These are phyloP conservation scores for Citrus medica DNA, from an alignment of 345 rosid genomes.

Conservation along the genomic window DNA sequence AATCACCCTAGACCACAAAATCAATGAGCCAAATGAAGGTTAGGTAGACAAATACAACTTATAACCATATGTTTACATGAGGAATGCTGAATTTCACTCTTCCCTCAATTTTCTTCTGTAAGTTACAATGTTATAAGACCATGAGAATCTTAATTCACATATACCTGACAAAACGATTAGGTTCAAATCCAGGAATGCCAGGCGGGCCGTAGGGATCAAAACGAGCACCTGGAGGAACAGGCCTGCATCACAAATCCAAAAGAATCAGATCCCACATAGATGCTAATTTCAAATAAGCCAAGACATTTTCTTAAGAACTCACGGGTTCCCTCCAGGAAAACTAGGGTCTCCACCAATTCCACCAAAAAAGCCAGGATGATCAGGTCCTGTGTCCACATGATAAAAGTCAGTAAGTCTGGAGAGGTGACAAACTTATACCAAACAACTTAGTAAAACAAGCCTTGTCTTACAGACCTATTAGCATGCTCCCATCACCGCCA, in stretches of 20 bases:
- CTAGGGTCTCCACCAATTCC: constrained; percentile 36
- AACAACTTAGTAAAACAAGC: not conserved
- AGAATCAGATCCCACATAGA: not conserved
- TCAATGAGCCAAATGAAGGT: not conserved
- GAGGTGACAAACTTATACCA: not conserved
- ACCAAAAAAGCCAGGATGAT: constrained; percentile 62
- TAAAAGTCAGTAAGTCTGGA: not conserved
- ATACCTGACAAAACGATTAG: constrained; percentile 68
- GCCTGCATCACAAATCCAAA: constrained; percentile 36
- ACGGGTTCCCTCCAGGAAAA: constrained; percentile 58
- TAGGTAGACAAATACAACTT: not conserved
- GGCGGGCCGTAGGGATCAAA: constrained; percentile 95
- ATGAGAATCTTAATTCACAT: not conserved
- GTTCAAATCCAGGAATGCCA: constrained; percentile 80
- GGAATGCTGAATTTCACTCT: not conserved
- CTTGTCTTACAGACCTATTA: constrained; percentile 51
- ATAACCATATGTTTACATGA: not conserved
- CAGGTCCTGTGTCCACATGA: constrained; percentile 59
- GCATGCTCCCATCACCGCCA: constrained; percentile 62
- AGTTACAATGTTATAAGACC: not conserved
- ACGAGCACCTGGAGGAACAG: constrained; percentile 89
- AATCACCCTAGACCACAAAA: not conserved
- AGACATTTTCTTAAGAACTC: constrained; percentile 21
- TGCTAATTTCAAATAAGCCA: not conserved
- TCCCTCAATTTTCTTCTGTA: not conserved